These are phyloP conservation scores for Diplodia intermedia DNA, from an alignment of 2,329 filamentous ascomycete species.

Conservation along the genomic window DNA sequence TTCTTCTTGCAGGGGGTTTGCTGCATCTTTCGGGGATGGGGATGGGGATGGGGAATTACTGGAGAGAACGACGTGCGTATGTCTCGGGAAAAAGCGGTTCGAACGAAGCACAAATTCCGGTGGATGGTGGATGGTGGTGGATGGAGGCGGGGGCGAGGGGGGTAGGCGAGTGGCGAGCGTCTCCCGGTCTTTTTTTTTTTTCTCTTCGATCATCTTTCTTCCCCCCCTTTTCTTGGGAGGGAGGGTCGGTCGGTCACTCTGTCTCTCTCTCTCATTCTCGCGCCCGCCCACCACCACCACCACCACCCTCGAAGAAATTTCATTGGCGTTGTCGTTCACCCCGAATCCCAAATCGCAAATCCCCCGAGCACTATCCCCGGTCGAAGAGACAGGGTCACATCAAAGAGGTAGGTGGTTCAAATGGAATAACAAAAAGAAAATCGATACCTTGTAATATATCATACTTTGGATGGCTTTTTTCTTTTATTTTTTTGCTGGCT, in stretches of 20 bases:
- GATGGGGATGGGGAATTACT: not conserved
- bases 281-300: not conserved
- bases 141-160: not conserved
- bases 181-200: not conserved
- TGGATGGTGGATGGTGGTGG: not conserved
- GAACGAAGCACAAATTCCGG: not conserved
- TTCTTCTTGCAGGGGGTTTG: not conserved
- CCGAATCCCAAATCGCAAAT: too few species aligned
- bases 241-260: too few species aligned
- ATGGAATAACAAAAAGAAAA: slow-evolving; percentile 4
- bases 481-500: not conserved
- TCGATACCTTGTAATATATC: slow-evolving; percentile 5
- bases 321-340: not conserved
- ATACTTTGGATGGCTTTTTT: not conserved
- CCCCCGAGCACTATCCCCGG: not conserved
- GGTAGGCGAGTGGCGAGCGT: not conserved
- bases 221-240: too few species aligned
- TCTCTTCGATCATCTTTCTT: not conserved
- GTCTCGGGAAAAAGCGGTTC: not conserved
- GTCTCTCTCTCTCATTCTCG: not conserved
- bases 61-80: not conserved
- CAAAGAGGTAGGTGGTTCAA: not conserved
- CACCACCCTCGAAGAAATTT: not conserved
- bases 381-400: not conserved
- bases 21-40: not conserved